Evolutionary conservation across 805 yeast genomes (phyloP).

Genomic region (Metschnikowia anglica): DNA sequence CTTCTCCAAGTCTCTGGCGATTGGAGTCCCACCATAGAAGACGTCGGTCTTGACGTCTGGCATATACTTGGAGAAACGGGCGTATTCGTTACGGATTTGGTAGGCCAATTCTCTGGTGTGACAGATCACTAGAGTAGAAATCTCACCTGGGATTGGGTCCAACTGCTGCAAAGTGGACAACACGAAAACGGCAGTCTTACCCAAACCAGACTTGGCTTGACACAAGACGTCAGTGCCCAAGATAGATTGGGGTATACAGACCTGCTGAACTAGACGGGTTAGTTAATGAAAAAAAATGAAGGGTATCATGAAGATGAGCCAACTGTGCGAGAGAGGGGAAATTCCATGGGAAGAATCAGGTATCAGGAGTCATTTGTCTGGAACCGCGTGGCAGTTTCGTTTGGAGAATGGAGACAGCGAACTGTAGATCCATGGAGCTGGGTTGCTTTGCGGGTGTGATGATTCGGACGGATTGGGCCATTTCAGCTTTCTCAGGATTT

Average conservation of each 20-base stretch:
- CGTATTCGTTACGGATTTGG: conserved; percentile 95
- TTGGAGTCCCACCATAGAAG: conserved; percentile 93
- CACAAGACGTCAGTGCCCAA: conserved; percentile 97
- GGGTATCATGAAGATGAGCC: neutral
- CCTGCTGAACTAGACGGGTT: conserved; percentile 77
- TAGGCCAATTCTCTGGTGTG: conserved; percentile 99
- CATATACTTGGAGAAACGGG: conserved; percentile 96
- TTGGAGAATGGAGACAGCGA: too few species aligned
- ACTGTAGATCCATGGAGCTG: too few species aligned
- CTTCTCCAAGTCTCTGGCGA: conserved; percentile 79
- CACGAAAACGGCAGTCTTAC: conserved; percentile 98
- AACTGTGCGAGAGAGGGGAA: too few species aligned
- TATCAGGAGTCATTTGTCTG: too few species aligned
- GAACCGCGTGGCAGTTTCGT: too few species aligned
- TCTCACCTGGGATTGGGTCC: conserved; percentile 97
- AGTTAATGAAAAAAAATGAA: conserved; percentile 3
- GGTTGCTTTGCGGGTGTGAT: too few species aligned
- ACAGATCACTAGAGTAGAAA: conserved; percentile 90
- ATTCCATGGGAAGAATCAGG: too few species aligned
- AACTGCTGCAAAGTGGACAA: conserved; percentile 93
- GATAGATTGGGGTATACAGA: conserved; percentile 96
- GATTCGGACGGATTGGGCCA: too few species aligned
- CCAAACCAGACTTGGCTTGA: conserved; percentile 99
- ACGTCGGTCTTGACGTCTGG: conserved; percentile 97
- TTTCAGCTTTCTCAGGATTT: too few species aligned